phyloP scores from a whole-genome alignment of 1,139 yeast species.

The Diutina ranongensis region DNA sequence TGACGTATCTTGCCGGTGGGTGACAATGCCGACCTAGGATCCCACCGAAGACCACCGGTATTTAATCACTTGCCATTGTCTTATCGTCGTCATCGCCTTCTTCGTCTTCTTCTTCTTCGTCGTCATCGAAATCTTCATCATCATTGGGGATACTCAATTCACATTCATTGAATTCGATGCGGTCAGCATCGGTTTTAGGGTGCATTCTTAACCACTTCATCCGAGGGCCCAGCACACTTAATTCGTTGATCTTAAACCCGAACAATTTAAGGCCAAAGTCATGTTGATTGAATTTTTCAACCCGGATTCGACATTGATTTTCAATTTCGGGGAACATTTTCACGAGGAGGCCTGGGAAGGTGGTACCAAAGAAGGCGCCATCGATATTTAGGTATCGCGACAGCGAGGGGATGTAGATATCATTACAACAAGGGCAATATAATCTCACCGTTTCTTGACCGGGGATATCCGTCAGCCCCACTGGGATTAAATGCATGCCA shows the following conservation, averaged over 20 bases:
- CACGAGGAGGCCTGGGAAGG: constrained; percentile 85
- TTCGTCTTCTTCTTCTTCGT: constrained; percentile 13
- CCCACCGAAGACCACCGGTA: neutral
- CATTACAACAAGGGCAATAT: constrained; percentile 91
- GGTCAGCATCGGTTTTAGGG: constrained; percentile 50
- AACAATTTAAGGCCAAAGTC: constrained; percentile 67
- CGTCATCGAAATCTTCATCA: constrained; percentile 15
- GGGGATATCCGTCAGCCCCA: constrained; percentile 83
- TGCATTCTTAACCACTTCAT: constrained; percentile 88
- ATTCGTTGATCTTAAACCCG: constrained; percentile 76
- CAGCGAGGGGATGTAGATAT: constrained; percentile 76
- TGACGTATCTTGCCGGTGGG: neutral
- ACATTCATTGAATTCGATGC: constrained; percentile 48
- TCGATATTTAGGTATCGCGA: constrained; percentile 80
- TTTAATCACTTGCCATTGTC: constrained; percentile 36
- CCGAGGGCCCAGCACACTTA: constrained; percentile 74
- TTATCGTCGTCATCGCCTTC: constrained; percentile 24
- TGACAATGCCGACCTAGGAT: neutral
- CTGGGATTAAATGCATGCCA: constrained; percentile 86
- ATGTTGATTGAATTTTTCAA: constrained; percentile 39
- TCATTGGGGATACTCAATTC: constrained; percentile 42
- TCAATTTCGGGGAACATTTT: constrained; percentile 80
- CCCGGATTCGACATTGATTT: constrained; percentile 40
- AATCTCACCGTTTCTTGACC: constrained; percentile 87
- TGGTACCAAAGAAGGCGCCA: constrained; percentile 95